Conservation (phyloP, 441 rosid species). For the Gossypium schwendimanii region DNA sequence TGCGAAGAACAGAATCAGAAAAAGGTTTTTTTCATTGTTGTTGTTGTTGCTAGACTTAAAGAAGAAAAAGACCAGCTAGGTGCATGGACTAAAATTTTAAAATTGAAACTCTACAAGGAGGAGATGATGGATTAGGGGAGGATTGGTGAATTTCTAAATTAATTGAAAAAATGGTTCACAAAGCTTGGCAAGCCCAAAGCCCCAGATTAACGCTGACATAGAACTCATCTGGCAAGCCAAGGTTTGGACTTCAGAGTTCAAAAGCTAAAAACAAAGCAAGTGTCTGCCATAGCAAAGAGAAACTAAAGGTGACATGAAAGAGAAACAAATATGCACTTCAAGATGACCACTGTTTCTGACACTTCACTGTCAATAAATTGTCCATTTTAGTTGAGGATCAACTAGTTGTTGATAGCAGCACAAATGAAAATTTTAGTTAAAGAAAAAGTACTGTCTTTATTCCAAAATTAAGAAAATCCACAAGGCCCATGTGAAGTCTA, state of each 20-base stretch:
- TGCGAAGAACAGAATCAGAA: not conserved
- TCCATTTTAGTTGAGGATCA: not conserved
- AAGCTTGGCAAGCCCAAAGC: not conserved
- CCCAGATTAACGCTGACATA: not conserved
- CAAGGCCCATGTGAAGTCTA: not conserved
- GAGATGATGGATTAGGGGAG: not conserved
- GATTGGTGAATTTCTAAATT: not conserved
- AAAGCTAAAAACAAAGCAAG: not conserved
- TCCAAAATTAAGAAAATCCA: not conserved
- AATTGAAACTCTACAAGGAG: not conserved
- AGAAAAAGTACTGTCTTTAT: not conserved
- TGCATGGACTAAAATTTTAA: not conserved
- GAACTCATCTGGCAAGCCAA: not conserved
- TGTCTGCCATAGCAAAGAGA: not conserved
- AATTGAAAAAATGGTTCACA: not conserved
- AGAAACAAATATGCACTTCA: not conserved
- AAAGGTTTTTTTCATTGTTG: not conserved
- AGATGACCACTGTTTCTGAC: not conserved
- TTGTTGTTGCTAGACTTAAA: not conserved
- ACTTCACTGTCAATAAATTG: not conserved
- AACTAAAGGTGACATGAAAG: not conserved
- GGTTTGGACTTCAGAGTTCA: conserved; percentile 5
- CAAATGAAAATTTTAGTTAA: not conserved
- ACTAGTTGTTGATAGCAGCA: not conserved
- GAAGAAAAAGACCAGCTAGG: not conserved